These are phyloP conservation scores for Solanum etuberosum DNA, from an alignment of 257 asterid species.

Conservation along the genomic window DNA sequence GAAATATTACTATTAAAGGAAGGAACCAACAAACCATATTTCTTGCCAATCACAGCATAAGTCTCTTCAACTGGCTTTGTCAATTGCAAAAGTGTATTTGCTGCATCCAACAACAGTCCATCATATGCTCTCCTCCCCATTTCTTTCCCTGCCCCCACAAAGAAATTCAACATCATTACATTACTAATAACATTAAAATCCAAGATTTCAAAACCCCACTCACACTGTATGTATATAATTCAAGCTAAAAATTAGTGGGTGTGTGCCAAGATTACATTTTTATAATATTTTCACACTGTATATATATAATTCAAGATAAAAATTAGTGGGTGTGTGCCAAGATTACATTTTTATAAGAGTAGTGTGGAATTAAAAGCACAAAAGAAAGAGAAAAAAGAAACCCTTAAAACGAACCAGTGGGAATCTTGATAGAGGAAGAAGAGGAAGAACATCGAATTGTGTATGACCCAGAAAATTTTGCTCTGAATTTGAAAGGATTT, in stretches of 20 bases:
- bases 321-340: not conserved
- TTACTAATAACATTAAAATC: not conserved
- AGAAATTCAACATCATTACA: not conserved
- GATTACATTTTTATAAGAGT: not conserved
- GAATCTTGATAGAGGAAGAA: constrained; percentile 17
- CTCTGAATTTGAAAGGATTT: constrained; percentile 38
- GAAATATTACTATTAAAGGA: not conserved
- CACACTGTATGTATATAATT: not conserved
- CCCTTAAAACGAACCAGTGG: constrained; percentile 22
- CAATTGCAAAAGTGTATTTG: constrained; percentile 85
- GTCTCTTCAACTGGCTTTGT: constrained; percentile 71
- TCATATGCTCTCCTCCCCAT: constrained; percentile 47
- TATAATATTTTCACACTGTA: not conserved
- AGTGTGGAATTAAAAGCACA: not conserved
- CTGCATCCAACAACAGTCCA: constrained; percentile 81
- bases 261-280: not conserved
- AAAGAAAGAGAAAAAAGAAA: not conserved
- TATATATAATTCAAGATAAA: not conserved
- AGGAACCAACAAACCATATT: constrained; percentile 45
- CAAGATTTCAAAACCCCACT: not conserved
- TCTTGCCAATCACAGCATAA: constrained; percentile 56
- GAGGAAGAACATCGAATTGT: constrained; percentile 30
- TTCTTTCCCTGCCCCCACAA: constrained; percentile 22
- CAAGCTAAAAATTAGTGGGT: not conserved
- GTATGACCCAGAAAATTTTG: constrained; percentile 21